These are phyloP conservation scores for Adenanthera pavonina DNA, from an alignment of 306 rosid genomes.

Conservation along the genomic window DNA sequence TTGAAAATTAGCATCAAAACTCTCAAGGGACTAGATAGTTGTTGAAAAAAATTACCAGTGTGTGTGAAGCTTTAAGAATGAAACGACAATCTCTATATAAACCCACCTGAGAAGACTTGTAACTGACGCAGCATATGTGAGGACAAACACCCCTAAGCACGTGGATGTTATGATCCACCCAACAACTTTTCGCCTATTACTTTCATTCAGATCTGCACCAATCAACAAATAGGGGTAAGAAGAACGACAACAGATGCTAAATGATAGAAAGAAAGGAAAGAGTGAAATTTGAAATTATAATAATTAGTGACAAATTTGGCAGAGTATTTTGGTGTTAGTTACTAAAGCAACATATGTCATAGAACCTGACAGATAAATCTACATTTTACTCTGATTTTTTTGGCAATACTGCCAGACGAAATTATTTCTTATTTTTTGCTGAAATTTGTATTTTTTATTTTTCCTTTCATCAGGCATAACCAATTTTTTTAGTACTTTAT, in stretches of 20 bases:
- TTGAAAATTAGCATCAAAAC: slow-evolving; percentile 19
- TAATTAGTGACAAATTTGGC: neutral
- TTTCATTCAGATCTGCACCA: slow-evolving; percentile 59
- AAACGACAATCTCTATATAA: slow-evolving; percentile 25
- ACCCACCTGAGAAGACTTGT: slow-evolving; percentile 65
- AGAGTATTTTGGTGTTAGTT: neutral
- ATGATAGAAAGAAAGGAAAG: slow-evolving; percentile 25
- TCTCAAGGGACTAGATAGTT: slow-evolving; percentile 21
- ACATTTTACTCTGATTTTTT: slow-evolving; percentile 13
- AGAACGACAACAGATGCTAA: slow-evolving; percentile 4
- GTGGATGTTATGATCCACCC: slow-evolving; percentile 74
- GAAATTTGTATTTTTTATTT: neutral
- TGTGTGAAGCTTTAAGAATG: slow-evolving; percentile 15
- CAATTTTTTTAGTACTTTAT: neutral
- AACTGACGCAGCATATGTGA: slow-evolving; percentile 79
- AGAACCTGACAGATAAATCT: neutral
- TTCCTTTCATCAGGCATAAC: neutral
- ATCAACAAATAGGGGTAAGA: slow-evolving; percentile 23
- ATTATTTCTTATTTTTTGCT: no score
- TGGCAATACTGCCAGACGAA: neutral
- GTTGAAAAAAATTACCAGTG: slow-evolving; percentile 9
- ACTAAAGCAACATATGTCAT: slow-evolving; percentile 7
- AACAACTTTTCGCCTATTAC: slow-evolving; percentile 62
- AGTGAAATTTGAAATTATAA: neutral
- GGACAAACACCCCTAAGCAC: slow-evolving; percentile 74